A percentile compares a stretch with the other conserved stretches of the same genome.
phyloP scores from a whole-genome alignment of 208 protist species.

The Wallacemonas sp. region DNA sequence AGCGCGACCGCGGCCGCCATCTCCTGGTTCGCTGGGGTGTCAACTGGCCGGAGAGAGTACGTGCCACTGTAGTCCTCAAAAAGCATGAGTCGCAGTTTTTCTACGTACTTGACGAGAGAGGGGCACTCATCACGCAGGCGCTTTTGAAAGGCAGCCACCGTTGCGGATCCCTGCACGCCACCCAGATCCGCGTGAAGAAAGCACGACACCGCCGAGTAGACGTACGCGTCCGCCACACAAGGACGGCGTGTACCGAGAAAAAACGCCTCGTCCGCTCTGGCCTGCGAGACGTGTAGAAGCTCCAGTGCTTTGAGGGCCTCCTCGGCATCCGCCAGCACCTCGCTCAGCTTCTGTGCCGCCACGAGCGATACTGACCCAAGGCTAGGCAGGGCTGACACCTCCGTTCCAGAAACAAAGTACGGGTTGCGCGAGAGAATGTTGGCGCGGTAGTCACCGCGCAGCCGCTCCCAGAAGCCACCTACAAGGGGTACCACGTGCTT shows the following conservation, averaged over 20 bases:
- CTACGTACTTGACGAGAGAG: constrained; percentile 64
- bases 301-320: constrained; percentile 55
- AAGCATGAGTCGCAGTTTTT: constrained; percentile 65
- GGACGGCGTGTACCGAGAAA: constrained; percentile 63
- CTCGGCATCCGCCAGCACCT: constrained; percentile 50
- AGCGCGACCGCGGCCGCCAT: constrained; percentile 4
- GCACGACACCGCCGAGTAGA: constrained; percentile 68
- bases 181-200: constrained; percentile 77
- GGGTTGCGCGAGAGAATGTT: constrained; percentile 45
- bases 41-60: constrained; percentile 54
- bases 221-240: constrained; percentile 64
- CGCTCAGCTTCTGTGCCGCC: constrained; percentile 33
- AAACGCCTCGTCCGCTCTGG: constrained; percentile 38
- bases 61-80: constrained; percentile 78
- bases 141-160: constrained; percentile 33
- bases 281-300: constrained; percentile 28
- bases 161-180: constrained; percentile 16
- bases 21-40: not conserved
- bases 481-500: constrained; percentile 66
- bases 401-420: constrained; percentile 33
- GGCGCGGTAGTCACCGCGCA: constrained; percentile 52
- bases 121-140: constrained; percentile 52
- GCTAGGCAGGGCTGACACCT: constrained; percentile 13
- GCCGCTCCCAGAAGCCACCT: constrained; percentile 49
- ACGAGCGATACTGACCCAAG: constrained; percentile 21